A percentile compares a stretch with the other conserved stretches of the same genome.
Evolutionary conservation across 1,284 basidiomycete genomes (phyloP).

Genomic region (Xerocomus minutiporus): DNA sequence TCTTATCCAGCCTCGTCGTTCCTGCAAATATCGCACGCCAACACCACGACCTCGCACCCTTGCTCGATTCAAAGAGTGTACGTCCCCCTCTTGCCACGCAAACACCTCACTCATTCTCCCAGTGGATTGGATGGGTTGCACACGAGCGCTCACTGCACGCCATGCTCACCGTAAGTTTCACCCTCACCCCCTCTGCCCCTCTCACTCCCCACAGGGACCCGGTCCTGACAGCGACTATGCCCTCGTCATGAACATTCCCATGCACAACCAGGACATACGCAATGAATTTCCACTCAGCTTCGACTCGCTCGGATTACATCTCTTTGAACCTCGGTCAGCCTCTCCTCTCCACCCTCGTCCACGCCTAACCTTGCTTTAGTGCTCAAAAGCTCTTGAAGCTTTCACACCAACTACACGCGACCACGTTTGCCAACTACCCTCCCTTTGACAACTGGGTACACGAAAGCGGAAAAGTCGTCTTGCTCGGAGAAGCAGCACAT

Average conservation of each 20-base stretch:
- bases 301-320: slow-evolving; percentile 18
- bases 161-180: slow-evolving; percentile 15
- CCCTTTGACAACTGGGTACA: slow-evolving; percentile 45
- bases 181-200: background rate
- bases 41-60: slow-evolving; percentile 32
- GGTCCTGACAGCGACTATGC: slow-evolving; percentile 29
- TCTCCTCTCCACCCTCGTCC: background rate
- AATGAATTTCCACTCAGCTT: slow-evolving; percentile 26
- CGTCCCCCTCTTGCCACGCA: background rate
- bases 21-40: slow-evolving; percentile 33
- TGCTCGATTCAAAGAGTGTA: slow-evolving; percentile 33
- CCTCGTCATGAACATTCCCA: slow-evolving; percentile 29
- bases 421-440: slow-evolving; percentile 34
- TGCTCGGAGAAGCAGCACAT: slow-evolving; percentile 52
- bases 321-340: slow-evolving; percentile 37
- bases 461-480: slow-evolving; percentile 41
- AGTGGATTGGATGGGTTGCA: slow-evolving; percentile 24
- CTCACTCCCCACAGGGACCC: slow-evolving; percentile 18
- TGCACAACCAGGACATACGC: slow-evolving; percentile 24
- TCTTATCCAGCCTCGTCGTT: slow-evolving; percentile 25
- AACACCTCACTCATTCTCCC: background rate
- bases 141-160: slow-evolving; percentile 22
- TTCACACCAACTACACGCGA: slow-evolving; percentile 34
- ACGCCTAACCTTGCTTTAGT: slow-evolving; percentile 16
- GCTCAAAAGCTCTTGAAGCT: slow-evolving; percentile 40